Evolutionary conservation across 1,139 yeast species (phyloP).

Genomic region (Candida tropicalis): DNA sequence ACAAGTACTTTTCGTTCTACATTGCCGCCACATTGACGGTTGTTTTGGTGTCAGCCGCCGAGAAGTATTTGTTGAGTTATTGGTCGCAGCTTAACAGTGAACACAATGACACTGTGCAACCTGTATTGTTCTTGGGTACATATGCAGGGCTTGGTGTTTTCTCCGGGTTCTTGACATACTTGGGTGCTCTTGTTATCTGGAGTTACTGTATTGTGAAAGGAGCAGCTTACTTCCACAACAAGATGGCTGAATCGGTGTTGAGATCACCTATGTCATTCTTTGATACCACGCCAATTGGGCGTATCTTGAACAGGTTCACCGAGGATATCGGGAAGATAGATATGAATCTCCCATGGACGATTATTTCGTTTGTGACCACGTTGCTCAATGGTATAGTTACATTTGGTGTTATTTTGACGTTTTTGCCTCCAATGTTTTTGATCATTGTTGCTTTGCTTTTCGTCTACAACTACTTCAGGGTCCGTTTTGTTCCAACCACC

Average conservation of each 20-base stretch:
- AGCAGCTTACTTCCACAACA: constrained; percentile 39
- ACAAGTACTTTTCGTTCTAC: constrained; percentile 28
- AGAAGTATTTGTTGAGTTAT: constrained; percentile 35
- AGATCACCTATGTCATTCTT: constrained; percentile 48
- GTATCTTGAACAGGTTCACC: constrained; percentile 43
- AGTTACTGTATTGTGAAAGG: constrained; percentile 34
- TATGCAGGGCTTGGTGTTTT: constrained; percentile 32
- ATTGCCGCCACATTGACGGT: constrained; percentile 22
- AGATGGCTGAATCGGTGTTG: constrained; percentile 39
- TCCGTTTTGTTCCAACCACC: constrained; percentile 32
- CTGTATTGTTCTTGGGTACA: constrained; percentile 27
- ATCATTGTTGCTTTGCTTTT: constrained; percentile 24
- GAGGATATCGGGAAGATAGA: constrained; percentile 41
- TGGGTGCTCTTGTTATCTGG: constrained; percentile 36
- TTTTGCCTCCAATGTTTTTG: constrained; percentile 24
- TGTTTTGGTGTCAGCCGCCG: constrained; percentile 27
- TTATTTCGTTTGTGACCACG: constrained; percentile 27
- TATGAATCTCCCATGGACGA: constrained; percentile 34
- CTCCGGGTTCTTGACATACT: constrained; percentile 29
- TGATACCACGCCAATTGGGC: constrained; percentile 47
- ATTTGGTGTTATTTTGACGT: constrained; percentile 44
- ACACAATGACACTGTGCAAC: constrained; percentile 23
- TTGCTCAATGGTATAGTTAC: constrained; percentile 25
- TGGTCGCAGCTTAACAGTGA: constrained; percentile 41
- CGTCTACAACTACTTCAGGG: constrained; percentile 34